Conservation (phyloP, 1,139 yeast genomes). For the Hemisphaericaspora xylanilytica region DNA sequence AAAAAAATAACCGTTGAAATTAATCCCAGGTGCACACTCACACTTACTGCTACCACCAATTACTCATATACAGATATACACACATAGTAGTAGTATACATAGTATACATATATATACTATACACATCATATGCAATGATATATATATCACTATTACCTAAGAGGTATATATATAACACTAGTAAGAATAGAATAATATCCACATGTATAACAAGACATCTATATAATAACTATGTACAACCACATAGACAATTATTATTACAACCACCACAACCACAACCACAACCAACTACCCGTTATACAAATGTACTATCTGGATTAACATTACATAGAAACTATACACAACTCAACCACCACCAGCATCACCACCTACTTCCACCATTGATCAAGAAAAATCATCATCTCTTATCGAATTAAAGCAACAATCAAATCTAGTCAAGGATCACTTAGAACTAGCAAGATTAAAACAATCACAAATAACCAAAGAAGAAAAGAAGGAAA, state of each 20-base stretch:
- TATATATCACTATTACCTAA: neutral
- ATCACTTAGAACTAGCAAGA: conserved; percentile 31
- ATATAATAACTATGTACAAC: too few relatives aligned
- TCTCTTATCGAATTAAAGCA: conserved; percentile 1
- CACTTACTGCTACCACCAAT: too few relatives aligned
- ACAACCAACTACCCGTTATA: neutral
- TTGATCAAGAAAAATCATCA: neutral
- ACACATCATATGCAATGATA: neutral
- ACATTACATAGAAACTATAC: neutral
- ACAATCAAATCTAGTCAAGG: conserved; percentile 16
- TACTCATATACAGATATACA: too few relatives aligned
- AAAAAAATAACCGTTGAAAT: too few relatives aligned
- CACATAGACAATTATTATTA: too few relatives aligned
- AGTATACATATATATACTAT: neutral
- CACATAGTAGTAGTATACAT: too few relatives aligned
- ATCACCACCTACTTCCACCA: neutral
- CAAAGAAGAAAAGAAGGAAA: conserved; percentile 34
- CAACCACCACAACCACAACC: too few relatives aligned
- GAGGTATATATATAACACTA: neutral
- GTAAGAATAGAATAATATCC: too few relatives aligned
- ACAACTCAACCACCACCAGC: too few relatives aligned
- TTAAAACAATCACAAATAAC: conserved; percentile 26
- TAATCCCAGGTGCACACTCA: too few relatives aligned
- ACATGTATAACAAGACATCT: neutral
- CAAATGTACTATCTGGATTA: neutral